Evolutionary conservation across 208 protist species (phyloP).

Genomic region (Crithidia thermophila): DNA sequence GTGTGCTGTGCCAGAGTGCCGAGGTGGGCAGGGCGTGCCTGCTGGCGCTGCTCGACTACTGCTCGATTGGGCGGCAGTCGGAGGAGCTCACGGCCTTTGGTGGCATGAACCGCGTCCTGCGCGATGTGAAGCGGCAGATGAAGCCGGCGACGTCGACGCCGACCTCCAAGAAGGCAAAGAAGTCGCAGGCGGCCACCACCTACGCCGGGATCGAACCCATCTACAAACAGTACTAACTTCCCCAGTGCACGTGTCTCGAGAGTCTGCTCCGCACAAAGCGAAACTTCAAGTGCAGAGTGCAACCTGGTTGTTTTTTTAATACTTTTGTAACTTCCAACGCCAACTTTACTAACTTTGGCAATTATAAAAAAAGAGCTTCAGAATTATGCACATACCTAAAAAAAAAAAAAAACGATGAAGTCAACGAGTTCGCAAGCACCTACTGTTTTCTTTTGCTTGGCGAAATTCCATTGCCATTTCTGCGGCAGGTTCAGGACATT

Average conservation of each 20-base stretch:
- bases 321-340: too few species aligned
- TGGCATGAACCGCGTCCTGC: conserved; percentile 64
- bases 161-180: conserved; percentile 19
- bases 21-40: conserved; percentile 69
- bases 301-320: background rate
- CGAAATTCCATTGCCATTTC: too few species aligned
- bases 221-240: conserved; percentile 51
- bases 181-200: conserved; percentile 15
- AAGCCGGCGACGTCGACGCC: conserved; percentile 8
- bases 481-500: too few species aligned
- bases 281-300: too few species aligned
- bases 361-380: too few species aligned
- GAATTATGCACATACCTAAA: too few species aligned
- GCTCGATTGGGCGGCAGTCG: conserved; percentile 43
- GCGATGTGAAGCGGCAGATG: conserved; percentile 65
- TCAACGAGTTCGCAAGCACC: too few species aligned
- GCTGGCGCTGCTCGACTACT: conserved; percentile 83
- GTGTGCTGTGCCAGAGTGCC: conserved; percentile 73
- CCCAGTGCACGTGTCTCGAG: too few species aligned
- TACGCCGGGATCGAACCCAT: conserved; percentile 31
- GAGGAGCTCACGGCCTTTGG: conserved; percentile 52
- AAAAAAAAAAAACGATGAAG: too few species aligned
- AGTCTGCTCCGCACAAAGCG: too few species aligned
- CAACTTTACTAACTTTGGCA: too few species aligned
- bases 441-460: too few species aligned